phyloP scores from a whole-genome alignment of 2,329 filamentous ascomycete species.

The Thelonectria discophora region DNA sequence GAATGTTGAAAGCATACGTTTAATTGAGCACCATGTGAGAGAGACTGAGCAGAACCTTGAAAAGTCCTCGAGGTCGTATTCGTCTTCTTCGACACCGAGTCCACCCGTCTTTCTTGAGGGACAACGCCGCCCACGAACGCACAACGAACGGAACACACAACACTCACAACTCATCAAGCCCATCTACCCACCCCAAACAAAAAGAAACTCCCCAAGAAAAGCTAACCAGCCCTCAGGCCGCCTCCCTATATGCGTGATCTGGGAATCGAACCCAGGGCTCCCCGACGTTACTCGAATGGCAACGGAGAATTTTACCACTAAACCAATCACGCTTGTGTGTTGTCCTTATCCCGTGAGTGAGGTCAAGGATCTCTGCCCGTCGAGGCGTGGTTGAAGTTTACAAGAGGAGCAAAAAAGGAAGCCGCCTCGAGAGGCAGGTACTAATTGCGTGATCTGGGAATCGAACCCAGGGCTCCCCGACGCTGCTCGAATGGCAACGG shows the following conservation, averaged over 20 bases:
- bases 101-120: too few relatives aligned
- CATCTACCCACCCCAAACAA: background rate
- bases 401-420: background rate
- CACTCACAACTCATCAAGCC: background rate
- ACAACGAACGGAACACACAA: too few relatives aligned
- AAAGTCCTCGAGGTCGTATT: too few relatives aligned
- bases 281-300: slow-evolving; percentile 1
- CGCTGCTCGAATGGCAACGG: slow-evolving; percentile 4
- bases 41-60: too few relatives aligned
- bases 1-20: too few relatives aligned
- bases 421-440: too few relatives aligned
- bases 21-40: too few relatives aligned
- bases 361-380: background rate
- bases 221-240: too few relatives aligned
- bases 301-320: slow-evolving; percentile 6
- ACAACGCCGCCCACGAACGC: too few relatives aligned
- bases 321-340: background rate
- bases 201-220: background rate
- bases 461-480: slow-evolving; percentile 4
- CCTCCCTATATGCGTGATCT: too few relatives aligned
- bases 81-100: too few relatives aligned
- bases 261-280: slow-evolving; percentile 5
- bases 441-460: background rate
- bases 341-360: too few relatives aligned
- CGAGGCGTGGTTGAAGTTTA: background rate